A percentile compares a stretch with the other conserved stretches of the same genome.
These are phyloP conservation scores for Boletus huronensis DNA, from an alignment of 768 basidiomycete species.

Conservation along the genomic window DNA sequence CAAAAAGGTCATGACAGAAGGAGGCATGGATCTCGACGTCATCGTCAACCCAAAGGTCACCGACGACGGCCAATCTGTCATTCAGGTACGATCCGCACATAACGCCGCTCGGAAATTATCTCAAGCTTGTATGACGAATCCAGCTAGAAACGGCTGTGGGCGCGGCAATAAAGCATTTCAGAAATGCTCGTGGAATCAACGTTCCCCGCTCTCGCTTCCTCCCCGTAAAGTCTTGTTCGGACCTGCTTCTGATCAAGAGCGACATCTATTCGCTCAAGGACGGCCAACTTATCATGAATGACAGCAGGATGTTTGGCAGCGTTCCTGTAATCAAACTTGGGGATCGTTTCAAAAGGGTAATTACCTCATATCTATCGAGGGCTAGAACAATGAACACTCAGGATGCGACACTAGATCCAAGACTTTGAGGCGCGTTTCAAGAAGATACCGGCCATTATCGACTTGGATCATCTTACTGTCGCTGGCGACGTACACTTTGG, in stretches of 20 bases:
- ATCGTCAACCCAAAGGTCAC: constrained; percentile 90
- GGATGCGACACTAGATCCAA: constrained; percentile 48
- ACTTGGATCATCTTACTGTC: constrained; percentile 93
- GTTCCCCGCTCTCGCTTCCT: constrained; percentile 94
- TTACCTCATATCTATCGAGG: neutral
- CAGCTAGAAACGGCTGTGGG: constrained; percentile 90
- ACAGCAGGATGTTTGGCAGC: constrained; percentile 75
- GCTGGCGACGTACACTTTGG: constrained; percentile 91
- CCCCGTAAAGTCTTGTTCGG: constrained; percentile 86
- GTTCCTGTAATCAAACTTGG: constrained; percentile 97
- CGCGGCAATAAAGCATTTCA: constrained; percentile 92
- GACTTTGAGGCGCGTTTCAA: constrained; percentile 95
- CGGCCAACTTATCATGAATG: constrained; percentile 84
- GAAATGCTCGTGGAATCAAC: constrained; percentile 88
- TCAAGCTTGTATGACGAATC: neutral
- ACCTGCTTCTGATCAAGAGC: constrained; percentile 84
- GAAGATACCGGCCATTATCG: constrained; percentile 86
- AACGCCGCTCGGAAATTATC: constrained; percentile 5
- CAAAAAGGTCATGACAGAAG: constrained; percentile 85
- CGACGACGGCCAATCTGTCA: constrained; percentile 81
- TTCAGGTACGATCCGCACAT: constrained; percentile 49
- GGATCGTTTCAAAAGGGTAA: constrained; percentile 93
- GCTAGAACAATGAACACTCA: neutral
- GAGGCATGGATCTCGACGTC: constrained; percentile 89
- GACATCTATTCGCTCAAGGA: constrained; percentile 90